Evolutionary conservation across 305 asterid genomes (phyloP), one percentile per base, ranked within the genome.

Genomic region (Euphrasia arctica): DNA sequence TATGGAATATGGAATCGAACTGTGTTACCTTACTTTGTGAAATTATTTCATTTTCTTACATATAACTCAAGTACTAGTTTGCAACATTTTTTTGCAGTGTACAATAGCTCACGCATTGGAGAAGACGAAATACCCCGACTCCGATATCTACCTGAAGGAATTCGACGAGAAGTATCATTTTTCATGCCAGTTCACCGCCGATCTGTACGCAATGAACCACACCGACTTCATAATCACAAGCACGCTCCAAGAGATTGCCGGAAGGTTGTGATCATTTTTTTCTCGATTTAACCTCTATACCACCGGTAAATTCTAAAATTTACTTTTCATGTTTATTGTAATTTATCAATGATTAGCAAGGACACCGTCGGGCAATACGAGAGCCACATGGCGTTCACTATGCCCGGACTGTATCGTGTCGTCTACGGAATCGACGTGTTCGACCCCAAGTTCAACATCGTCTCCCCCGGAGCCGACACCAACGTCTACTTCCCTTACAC

Each of bases 191-290:
- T 87, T 87, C 28, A 83, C 87, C 18, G 95, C 95, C 18, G 96
- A 88, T 82, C 76, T 88, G 0, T 78, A 77, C 60, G 96, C 96
- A 11, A 88, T 88, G 96, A 85, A 88, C 58, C 94, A 88, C 60
- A 82, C 91, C 0, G 94, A 88, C 50, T 88, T 88, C 85, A 88
- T 88, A 69, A 88, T 88, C 74, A 85, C 96, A 25, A 88, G 94
- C 82, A 88, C 94, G 6, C 85, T 85, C 77, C 96, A 88, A 66
- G 96, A 88, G 70, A 88, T 88, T 64, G 94, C 94, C 15, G 96
- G 96, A 83, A 88, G 85, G 96, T 86, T 51, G 6, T 13, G 8
- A 51, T 51, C 5, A 15, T 14, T 0, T 0, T 48, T 13, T 18
- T 15, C 10, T 50, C 22, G 18, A 0, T 45, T 28, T 52, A 7